phyloP scores from a whole-genome alignment of 208 protist species.

The Perkinsela sp. region DNA sequence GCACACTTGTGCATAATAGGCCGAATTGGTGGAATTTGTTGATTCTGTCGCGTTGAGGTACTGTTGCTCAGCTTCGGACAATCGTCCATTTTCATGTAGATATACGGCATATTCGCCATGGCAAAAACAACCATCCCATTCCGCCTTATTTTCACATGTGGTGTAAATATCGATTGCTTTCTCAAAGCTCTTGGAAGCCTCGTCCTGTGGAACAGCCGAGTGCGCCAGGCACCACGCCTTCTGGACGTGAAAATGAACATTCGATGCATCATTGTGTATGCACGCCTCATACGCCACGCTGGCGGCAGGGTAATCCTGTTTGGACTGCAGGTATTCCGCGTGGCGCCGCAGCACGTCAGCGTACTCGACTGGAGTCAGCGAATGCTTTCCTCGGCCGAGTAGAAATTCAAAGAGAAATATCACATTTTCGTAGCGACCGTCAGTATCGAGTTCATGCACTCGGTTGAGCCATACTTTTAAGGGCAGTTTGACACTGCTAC shows the following conservation, averaged over 20 bases:
- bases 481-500: not conserved
- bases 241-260: not conserved
- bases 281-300: not conserved
- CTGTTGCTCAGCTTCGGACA: not conserved
- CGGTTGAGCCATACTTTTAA: not conserved
- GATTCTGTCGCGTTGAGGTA: not conserved
- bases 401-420: not conserved
- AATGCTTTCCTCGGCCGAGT: not conserved
- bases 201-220: not conserved
- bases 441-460: not conserved
- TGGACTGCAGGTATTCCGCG: not conserved
- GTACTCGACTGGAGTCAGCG: not conserved
- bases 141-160: not conserved
- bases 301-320: not conserved
- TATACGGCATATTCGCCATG: not conserved
- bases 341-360: not conserved
- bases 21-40: not conserved
- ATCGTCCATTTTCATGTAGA: not conserved
- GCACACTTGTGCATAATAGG: not conserved
- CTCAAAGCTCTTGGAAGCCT: not conserved
- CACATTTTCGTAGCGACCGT: not conserved
- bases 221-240: not conserved
- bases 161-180: not conserved
- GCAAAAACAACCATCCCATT: not conserved
- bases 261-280: not conserved